Conservation (phyloP, 495 filamentous ascomycete species). For the Aspergillus sclerotiicarbonarius region DNA sequence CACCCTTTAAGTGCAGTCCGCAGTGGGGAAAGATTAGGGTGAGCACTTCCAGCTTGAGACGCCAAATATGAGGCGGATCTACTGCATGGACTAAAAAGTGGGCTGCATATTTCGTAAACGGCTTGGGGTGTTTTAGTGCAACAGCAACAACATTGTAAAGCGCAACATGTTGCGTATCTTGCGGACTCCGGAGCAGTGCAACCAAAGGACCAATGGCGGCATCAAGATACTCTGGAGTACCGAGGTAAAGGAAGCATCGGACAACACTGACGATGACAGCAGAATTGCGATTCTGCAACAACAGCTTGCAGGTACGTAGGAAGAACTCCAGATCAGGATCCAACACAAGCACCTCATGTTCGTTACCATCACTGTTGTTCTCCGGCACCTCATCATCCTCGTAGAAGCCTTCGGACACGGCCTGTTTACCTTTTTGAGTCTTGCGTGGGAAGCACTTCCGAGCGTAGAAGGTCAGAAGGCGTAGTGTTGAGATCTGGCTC, state of each 20-base stretch:
- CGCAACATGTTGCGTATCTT: constrained; percentile 84
- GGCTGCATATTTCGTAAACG: constrained; percentile 78
- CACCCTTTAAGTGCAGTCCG: constrained; percentile 68
- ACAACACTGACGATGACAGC: constrained; percentile 87
- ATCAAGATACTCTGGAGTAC: constrained; percentile 68
- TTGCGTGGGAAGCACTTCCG: constrained; percentile 83
- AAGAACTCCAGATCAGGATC: constrained; percentile 85
- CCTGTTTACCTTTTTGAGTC: constrained; percentile 53
- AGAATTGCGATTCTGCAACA: constrained; percentile 90
- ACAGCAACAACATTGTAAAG: constrained; percentile 93
- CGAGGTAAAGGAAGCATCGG: constrained; percentile 79
- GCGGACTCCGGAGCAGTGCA: constrained; percentile 75
- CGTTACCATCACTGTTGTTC: constrained; percentile 43
- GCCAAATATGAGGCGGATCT: constrained; percentile 81
- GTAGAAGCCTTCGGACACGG: constrained; percentile 68
- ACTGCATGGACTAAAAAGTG: constrained; percentile 83
- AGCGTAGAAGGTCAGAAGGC: constrained; percentile 78
- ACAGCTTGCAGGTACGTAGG: constrained; percentile 71
- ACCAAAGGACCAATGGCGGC: constrained; percentile 77
- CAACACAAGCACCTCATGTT: constrained; percentile 58
- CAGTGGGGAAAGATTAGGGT: constrained; percentile 86
- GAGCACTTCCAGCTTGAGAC: constrained; percentile 85
- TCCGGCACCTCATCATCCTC: constrained; percentile 55
- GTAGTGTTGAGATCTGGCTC: constrained; percentile 81
- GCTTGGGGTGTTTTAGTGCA: constrained; percentile 65